These are phyloP conservation scores for Trypanosoma lewisi DNA, from an alignment of 208 protist species.

Conservation along the genomic window DNA sequence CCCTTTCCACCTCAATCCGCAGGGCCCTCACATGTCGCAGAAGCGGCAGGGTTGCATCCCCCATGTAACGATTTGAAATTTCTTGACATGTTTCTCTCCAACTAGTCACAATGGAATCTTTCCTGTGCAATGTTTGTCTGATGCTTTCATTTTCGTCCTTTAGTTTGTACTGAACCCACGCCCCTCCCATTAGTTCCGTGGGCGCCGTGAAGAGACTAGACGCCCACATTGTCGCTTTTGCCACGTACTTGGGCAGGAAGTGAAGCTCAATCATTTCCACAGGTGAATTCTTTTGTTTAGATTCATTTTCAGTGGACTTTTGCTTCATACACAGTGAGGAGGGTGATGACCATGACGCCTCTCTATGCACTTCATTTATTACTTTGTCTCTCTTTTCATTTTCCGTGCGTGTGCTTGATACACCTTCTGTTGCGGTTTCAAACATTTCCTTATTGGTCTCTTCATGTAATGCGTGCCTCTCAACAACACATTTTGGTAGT, in stretches of 20 bases:
- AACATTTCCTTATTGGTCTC: no score
- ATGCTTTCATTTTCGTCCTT: constrained; percentile 79
- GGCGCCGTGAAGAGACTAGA: constrained; percentile 68
- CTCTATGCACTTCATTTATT: no score
- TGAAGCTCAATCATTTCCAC: constrained; percentile 10
- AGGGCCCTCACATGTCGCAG: constrained; percentile 60
- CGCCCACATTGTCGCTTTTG: constrained; percentile 66
- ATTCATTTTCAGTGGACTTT: background rate
- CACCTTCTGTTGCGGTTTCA: background rate
- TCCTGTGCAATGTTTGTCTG: constrained; percentile 72
- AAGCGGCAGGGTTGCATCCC: constrained; percentile 38
- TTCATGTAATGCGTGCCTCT: no score
- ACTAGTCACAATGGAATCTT: constrained; percentile 67
- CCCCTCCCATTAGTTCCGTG: constrained; percentile 26
- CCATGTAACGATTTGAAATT: constrained; percentile 47
- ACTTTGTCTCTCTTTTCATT: no score
- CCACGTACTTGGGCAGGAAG: constrained; percentile 34
- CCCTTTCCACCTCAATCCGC: constrained; percentile 64
- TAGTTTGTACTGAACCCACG: constrained; percentile 88
- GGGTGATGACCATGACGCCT: no score
- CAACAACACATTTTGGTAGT: constrained; percentile 7
- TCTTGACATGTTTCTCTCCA: constrained; percentile 52
- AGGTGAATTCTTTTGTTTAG: background rate
- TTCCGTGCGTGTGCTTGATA: no score
- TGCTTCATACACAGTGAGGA: no score